A percentile compares a stretch with the other conserved stretches of the same genome.
Conservation (phyloP, 768 basidiomycete species). For the Calocybe cyanea region DNA sequence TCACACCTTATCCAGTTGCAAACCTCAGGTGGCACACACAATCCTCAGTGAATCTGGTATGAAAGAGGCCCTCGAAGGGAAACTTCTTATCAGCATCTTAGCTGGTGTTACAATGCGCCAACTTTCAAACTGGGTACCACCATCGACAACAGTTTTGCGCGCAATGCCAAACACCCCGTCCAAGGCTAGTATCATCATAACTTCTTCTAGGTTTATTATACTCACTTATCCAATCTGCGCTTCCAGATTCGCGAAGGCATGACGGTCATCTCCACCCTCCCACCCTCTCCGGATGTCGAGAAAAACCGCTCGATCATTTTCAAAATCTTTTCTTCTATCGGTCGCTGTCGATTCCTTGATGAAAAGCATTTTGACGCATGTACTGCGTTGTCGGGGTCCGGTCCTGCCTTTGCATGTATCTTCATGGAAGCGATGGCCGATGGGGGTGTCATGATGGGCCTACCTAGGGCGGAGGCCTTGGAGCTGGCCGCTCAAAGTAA, state of each 20-base stretch:
- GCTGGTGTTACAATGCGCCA: slow-evolving; percentile 94
- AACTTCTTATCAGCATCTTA: slow-evolving; percentile 93
- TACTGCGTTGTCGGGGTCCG: slow-evolving; percentile 93
- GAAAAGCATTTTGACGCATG: slow-evolving; percentile 99
- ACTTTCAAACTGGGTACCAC: slow-evolving; percentile 67
- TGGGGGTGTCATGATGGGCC: slow-evolving; percentile 99
- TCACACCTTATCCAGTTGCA: slow-evolving; percentile 58
- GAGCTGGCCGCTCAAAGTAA: slow-evolving; percentile 95
- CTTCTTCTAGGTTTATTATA: not conserved
- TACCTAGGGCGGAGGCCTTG: slow-evolving; percentile 89
- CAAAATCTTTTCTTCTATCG: slow-evolving; percentile 96
- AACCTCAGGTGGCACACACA: slow-evolving; percentile 79
- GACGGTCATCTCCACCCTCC: slow-evolving; percentile 86
- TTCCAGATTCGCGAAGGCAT: slow-evolving; percentile 95
- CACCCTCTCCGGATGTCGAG: slow-evolving; percentile 45
- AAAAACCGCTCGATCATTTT: slow-evolving; percentile 70
- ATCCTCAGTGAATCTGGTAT: slow-evolving; percentile 78
- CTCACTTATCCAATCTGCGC: not conserved
- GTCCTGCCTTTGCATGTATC: slow-evolving; percentile 95
- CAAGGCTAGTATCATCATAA: slow-evolving; percentile 60
- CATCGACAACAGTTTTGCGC: slow-evolving; percentile 82
- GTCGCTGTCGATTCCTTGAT: slow-evolving; percentile 91
- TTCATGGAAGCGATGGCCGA: slow-evolving; percentile 99
- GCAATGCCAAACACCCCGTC: slow-evolving; percentile 99
- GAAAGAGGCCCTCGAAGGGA: slow-evolving; percentile 78